These are phyloP conservation scores for Xylaria multiplex DNA, from an alignment of 2,329 filamentous ascomycete genomes.

Conservation along the genomic window DNA sequence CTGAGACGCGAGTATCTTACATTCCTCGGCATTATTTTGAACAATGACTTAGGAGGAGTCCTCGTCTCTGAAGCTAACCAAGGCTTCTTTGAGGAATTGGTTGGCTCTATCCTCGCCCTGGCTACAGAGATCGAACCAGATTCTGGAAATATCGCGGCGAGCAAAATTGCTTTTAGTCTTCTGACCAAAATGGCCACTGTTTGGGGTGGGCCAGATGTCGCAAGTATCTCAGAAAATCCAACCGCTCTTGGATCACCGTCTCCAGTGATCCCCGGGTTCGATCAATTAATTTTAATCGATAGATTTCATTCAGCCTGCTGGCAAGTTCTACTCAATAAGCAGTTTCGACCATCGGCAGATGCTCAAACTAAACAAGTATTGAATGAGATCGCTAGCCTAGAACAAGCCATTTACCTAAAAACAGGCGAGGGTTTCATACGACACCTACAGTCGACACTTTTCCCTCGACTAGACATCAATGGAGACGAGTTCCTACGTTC, in stretches of 20 bases:
- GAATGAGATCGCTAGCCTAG: slow-evolving; percentile 84
- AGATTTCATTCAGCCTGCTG: slow-evolving; percentile 90
- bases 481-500: slow-evolving; percentile 68
- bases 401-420: slow-evolving; percentile 91
- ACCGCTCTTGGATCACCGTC: slow-evolving; percentile 60
- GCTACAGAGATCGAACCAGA: slow-evolving; percentile 75
- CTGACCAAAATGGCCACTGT: slow-evolving; percentile 83
- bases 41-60: slow-evolving; percentile 88
- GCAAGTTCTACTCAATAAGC: slow-evolving; percentile 82
- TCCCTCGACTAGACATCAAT: slow-evolving; percentile 72
- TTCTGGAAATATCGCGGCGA: slow-evolving; percentile 68
- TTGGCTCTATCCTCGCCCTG: slow-evolving; percentile 85
- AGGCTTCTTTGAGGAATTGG: slow-evolving; percentile 85
- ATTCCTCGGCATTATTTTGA: slow-evolving; percentile 88
- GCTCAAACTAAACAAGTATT: slow-evolving; percentile 90
- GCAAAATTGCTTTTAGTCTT: slow-evolving; percentile 80
- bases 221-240: slow-evolving; percentile 64
- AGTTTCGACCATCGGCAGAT: slow-evolving; percentile 82
- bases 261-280: slow-evolving; percentile 84
- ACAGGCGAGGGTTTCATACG: slow-evolving; percentile 83
- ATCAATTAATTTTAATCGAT: slow-evolving; percentile 82
- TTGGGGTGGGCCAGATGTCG: slow-evolving; percentile 88
- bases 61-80: slow-evolving; percentile 92
- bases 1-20: slow-evolving; percentile 94
- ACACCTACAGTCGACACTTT: slow-evolving; percentile 71